Conservation (phyloP, 805 yeast species). For the Candida hispaniensis region DNA sequence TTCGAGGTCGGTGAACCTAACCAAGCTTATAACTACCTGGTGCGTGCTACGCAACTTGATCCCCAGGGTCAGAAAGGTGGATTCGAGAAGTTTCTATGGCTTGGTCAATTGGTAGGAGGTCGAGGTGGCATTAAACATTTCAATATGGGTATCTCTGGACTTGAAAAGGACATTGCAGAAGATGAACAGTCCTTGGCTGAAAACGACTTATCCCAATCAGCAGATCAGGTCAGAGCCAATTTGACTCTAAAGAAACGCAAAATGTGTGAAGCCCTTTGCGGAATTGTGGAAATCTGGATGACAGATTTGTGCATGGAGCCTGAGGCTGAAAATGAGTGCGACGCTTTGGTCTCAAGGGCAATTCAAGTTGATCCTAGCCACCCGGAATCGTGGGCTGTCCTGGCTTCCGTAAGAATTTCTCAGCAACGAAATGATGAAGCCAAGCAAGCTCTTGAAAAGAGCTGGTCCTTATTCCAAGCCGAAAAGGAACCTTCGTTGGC, state of each 20-base stretch:
- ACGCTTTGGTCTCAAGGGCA: slow-evolving; percentile 54
- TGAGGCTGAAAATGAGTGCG: slow-evolving; percentile 75
- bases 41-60: slow-evolving; percentile 55
- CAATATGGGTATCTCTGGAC: slow-evolving; percentile 48
- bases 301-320: slow-evolving; percentile 93
- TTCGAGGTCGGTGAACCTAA: slow-evolving; percentile 75
- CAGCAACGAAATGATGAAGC: slow-evolving; percentile 75
- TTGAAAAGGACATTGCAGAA: slow-evolving; percentile 34
- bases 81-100: slow-evolving; percentile 67
- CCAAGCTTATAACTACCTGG: slow-evolving; percentile 55
- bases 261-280: slow-evolving; percentile 65
- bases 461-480: slow-evolving; percentile 66
- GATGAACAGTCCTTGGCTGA: slow-evolving; percentile 16
- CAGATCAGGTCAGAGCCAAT: slow-evolving; percentile 19
- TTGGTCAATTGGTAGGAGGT: slow-evolving; percentile 89
- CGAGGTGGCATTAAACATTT: slow-evolving; percentile 53
- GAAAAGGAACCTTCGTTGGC: slow-evolving; percentile 38
- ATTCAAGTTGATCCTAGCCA: slow-evolving; percentile 42
- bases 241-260: slow-evolving; percentile 40
- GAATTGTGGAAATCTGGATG: slow-evolving; percentile 88
- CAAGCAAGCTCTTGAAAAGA: slow-evolving; percentile 44
- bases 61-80: slow-evolving; percentile 53
- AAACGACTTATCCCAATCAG: slow-evolving; percentile 13
- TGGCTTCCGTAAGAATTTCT: slow-evolving; percentile 81
- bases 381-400: slow-evolving; percentile 71